These are phyloP conservation scores for Lecanicillium sp. DNA, from an alignment of 2,329 filamentous ascomycete genomes.

Conservation along the genomic window DNA sequence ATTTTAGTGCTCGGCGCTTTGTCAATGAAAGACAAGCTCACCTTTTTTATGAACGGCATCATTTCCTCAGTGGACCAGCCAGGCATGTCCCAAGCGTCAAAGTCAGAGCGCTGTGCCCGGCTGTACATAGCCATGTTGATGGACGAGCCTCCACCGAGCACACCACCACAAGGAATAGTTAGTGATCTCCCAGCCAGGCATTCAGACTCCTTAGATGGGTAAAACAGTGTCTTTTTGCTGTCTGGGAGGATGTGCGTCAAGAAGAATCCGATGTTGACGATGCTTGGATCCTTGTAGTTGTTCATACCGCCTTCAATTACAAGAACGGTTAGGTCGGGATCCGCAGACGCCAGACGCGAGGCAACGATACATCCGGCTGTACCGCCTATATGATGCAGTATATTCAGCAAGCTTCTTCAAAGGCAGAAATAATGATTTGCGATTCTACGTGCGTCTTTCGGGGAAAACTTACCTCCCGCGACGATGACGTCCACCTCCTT, in stretches of 20 bases:
- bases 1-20: too few species aligned
- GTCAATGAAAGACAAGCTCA: too few species aligned
- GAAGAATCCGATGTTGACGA: constrained; percentile 20
- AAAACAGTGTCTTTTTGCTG: constrained; percentile 17
- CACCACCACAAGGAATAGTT: constrained; percentile 19
- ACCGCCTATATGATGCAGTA: constrained; percentile 15
- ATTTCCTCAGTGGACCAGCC: constrained; percentile 26
- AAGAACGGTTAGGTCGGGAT: constrained; percentile 20
- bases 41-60: constrained; percentile 23
- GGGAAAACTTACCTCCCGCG: constrained; percentile 11
- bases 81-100: constrained; percentile 24
- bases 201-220: constrained; percentile 17
- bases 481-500: constrained; percentile 15
- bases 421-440: too few species aligned
- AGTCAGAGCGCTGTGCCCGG: constrained; percentile 22
- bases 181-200: constrained; percentile 16
- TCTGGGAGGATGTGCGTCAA: constrained; percentile 16
- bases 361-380: constrained; percentile 23
- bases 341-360: constrained; percentile 19
- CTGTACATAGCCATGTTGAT: constrained; percentile 27
- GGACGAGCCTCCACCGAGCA: constrained; percentile 22
- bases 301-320: constrained; percentile 23
- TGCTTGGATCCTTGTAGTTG: constrained; percentile 17
- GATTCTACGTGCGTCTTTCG: too few species aligned
- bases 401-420: too few species aligned